A percentile compares a stretch with the other conserved stretches of the same genome.
phyloP scores from a whole-genome alignment of 306 rosid genomes.

The Oemleria cerasiformis region DNA sequence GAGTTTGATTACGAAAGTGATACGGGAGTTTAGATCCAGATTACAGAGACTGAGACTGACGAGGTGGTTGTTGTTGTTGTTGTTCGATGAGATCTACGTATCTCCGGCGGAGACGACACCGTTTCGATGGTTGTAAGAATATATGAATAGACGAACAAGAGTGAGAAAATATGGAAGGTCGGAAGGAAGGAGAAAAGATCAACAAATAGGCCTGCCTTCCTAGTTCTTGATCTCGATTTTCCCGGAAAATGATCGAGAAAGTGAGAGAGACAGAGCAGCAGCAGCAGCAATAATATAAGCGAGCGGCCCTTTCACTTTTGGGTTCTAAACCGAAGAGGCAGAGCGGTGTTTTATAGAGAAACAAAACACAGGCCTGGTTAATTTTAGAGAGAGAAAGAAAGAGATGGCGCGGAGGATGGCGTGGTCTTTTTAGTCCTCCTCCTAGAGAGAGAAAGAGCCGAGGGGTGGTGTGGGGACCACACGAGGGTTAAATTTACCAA shows the following conservation, averaged over 20 bases:
- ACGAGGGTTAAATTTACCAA: constrained; percentile 11
- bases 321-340: constrained; percentile 31
- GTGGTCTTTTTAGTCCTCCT: neutral
- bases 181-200: neutral
- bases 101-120: neutral
- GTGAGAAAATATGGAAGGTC: neutral
- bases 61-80: no score
- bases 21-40: constrained; percentile 11
- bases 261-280: neutral
- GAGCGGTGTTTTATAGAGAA: constrained; percentile 44
- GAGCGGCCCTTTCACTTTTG: constrained; percentile 8
- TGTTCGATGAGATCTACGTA: constrained; percentile 13
- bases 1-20: neutral
- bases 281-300: neutral
- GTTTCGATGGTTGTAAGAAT: constrained; percentile 5
- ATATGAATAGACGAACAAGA: no score
- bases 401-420: neutral
- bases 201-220: neutral
- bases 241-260: constrained; percentile 19
- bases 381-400: neutral
- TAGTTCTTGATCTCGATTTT: constrained; percentile 8
- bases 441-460: neutral
- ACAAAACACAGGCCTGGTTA: constrained; percentile 8
- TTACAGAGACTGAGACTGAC: neutral
- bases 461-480: constrained; percentile 36